These are phyloP conservation scores for Alternaria arbusti DNA, from an alignment of 2,329 filamentous ascomycete genomes.

Conservation along the genomic window DNA sequence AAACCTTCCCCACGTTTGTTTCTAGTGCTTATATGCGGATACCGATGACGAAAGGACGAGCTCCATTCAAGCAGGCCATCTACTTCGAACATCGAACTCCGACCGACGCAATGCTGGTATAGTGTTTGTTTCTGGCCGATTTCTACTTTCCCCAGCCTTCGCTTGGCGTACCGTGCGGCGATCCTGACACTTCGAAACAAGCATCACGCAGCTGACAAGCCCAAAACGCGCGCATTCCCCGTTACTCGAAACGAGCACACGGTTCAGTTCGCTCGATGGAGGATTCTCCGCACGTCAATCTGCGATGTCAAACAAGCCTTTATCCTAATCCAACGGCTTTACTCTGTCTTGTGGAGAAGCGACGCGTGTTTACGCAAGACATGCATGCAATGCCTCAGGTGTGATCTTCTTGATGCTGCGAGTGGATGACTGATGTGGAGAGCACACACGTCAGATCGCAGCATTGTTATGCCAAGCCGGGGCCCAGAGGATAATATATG, in stretches of 20 bases:
- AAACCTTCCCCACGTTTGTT: not conserved
- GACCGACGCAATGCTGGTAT: not conserved
- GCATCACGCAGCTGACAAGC: not conserved
- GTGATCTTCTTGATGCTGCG: not conserved
- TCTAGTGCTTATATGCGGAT: not conserved
- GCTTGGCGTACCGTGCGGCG: not conserved
- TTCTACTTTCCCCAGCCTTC: not conserved
- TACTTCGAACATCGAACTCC: not conserved
- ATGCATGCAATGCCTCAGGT: not conserved
- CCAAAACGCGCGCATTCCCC: not conserved
- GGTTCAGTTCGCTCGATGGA: not conserved
- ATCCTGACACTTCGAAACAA: not conserved
- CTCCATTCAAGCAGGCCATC: not conserved
- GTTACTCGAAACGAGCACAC: not conserved
- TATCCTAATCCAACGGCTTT: not conserved
- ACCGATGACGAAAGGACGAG: not conserved
- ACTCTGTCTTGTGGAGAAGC: not conserved
- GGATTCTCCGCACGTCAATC: not conserved
- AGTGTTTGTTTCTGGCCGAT: not conserved
- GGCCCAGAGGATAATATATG: not conserved
- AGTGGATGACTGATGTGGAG: constrained; percentile 1
- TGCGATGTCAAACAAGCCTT: not conserved
- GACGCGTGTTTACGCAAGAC: not conserved
- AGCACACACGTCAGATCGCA: constrained; percentile 7
- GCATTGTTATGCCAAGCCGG: not conserved